Conservation (phyloP, 2,329 filamentous ascomycete genomes). For the Apiospora malaysiana region DNA sequence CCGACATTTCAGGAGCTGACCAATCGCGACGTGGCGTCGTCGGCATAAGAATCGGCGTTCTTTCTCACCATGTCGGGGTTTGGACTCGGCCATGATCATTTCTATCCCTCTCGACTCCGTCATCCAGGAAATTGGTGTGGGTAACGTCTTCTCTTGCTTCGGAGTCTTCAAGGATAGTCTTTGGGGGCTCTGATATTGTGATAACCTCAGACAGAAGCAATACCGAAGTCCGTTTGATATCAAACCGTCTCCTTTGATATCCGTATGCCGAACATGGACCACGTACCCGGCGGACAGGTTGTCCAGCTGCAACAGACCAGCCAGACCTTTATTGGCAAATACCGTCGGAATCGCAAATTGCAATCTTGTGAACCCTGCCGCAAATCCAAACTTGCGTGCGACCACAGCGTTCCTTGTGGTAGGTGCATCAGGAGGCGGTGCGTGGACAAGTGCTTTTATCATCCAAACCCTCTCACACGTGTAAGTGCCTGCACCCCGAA, state of each 20-base stretch:
- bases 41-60: background rate
- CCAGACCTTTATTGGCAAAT: conserved; percentile 36
- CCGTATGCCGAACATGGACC: background rate
- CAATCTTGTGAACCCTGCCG: conserved; percentile 43
- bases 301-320: conserved; percentile 34
- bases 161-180: background rate
- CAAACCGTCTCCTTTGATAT: background rate
- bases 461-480: conserved; percentile 41
- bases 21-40: background rate
- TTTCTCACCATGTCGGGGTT: background rate
- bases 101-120: background rate
- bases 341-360: conserved; percentile 43
- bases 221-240: background rate
- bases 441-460: conserved; percentile 40
- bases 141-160: background rate
- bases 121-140: background rate
- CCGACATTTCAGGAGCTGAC: background rate
- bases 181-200: background rate
- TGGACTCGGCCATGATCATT: background rate
- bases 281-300: conserved; percentile 35
- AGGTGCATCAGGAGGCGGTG: conserved; percentile 40
- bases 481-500: conserved; percentile 30
- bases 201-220: background rate
- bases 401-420: conserved; percentile 43
- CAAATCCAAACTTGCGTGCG: conserved; percentile 43